phyloP scores from a whole-genome alignment of 106 monocot species.

The Allium sativum region DNA sequence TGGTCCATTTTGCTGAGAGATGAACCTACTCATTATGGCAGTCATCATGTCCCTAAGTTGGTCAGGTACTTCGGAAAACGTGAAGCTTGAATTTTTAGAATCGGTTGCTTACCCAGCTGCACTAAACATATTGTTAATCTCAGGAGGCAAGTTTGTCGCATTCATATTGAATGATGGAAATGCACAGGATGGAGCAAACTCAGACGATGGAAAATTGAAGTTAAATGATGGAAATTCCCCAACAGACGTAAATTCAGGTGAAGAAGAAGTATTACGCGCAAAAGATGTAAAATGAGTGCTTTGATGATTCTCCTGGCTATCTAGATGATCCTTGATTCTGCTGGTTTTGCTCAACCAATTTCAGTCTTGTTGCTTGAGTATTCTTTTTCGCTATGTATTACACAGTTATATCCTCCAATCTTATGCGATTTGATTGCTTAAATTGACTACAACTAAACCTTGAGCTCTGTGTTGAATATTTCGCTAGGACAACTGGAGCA shows the following conservation, averaged over 20 bases:
- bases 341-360: slow-evolving; percentile 23
- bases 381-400: too few relatives aligned
- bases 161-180: too few relatives aligned
- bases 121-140: slow-evolving; percentile 15
- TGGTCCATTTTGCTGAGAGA: slow-evolving; percentile 18
- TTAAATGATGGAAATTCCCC: background rate
- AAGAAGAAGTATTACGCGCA: background rate
- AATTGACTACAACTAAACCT: too few relatives aligned
- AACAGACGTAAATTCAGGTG: background rate
- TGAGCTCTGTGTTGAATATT: too few relatives aligned
- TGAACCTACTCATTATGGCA: slow-evolving; percentile 23
- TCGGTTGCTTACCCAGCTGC: slow-evolving; percentile 8
- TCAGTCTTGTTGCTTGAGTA: slow-evolving; percentile 28
- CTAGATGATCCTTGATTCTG: background rate
- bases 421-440: too few relatives aligned
- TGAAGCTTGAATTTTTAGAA: slow-evolving; percentile 7
- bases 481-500: too few relatives aligned
- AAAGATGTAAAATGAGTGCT: slow-evolving; percentile 1
- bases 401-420: too few relatives aligned
- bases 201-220: background rate
- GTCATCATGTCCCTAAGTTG: slow-evolving; percentile 30
- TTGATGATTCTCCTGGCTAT: slow-evolving; percentile 11
- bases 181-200: background rate
- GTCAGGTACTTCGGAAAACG: slow-evolving; percentile 10
- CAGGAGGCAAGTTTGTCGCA: background rate